These are phyloP conservation scores for Zygnema circumcarinatum DNA, from an alignment of 139 green algal species.

Conservation along the genomic window DNA sequence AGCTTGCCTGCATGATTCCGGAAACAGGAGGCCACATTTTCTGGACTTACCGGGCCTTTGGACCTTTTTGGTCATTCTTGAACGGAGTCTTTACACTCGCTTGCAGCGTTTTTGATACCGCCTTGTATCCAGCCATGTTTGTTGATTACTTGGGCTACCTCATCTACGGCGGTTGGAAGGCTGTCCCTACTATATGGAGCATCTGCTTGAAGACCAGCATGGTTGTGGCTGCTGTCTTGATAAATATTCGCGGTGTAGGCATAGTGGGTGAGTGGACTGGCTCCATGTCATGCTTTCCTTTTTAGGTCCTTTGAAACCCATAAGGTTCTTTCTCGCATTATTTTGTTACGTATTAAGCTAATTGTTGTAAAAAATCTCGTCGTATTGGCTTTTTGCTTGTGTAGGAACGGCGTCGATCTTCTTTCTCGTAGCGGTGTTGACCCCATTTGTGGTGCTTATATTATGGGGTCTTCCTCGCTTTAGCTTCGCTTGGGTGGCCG, in stretches of 20 bases:
- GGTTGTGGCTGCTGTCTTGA: slow-evolving; percentile 18
- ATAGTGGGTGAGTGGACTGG: slow-evolving; percentile 34
- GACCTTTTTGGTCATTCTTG: slow-evolving; percentile 59
- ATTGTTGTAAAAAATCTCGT: no score
- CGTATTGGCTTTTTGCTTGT: neutral
- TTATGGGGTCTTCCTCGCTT: slow-evolving; percentile 37
- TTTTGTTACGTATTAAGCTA: no score
- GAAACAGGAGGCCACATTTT: slow-evolving; percentile 65
- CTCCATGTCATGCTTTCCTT: neutral
- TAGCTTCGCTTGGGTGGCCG: slow-evolving; percentile 34
- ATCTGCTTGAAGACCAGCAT: slow-evolving; percentile 17
- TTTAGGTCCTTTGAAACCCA: neutral
- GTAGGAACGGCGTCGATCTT: slow-evolving; percentile 7
- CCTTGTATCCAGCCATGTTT: slow-evolving; percentile 50
- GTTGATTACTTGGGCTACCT: slow-evolving; percentile 45
- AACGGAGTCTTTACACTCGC: slow-evolving; percentile 48
- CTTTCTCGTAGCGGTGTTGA: slow-evolving; percentile 28
- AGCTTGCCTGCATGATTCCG: slow-evolving; percentile 64
- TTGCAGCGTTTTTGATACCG: slow-evolving; percentile 47
- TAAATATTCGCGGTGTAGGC: slow-evolving; percentile 52
- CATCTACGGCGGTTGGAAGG: neutral
- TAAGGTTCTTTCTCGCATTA: no score
- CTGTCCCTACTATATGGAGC: slow-evolving; percentile 7
- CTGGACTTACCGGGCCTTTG: slow-evolving; percentile 62
- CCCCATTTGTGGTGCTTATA: slow-evolving; percentile 46